Conservation (phyloP, 2,329 filamentous ascomycete species). For the Sporothrix humicola region DNA sequence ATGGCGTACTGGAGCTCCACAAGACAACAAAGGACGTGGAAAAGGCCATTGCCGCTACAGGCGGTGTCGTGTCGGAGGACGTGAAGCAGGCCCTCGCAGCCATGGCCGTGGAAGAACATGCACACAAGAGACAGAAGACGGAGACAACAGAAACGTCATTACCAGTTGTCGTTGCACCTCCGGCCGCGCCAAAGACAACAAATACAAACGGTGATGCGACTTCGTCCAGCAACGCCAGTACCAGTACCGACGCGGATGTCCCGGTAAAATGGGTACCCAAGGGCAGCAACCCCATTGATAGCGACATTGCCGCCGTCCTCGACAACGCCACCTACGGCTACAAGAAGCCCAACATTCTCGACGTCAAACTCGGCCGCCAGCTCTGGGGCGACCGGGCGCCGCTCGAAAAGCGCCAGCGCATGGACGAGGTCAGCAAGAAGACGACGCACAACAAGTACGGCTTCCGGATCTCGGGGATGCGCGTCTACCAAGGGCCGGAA, state of each 20-base stretch:
- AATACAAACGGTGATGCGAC: neutral
- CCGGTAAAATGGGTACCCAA: constrained; percentile 53
- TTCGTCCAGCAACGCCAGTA: constrained; percentile 35
- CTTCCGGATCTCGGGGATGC: constrained; percentile 70
- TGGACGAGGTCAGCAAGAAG: constrained; percentile 62
- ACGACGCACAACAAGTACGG: constrained; percentile 66
- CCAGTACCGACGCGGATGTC: constrained; percentile 31
- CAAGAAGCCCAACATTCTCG: constrained; percentile 83
- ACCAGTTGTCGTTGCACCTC: neutral
- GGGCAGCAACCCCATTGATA: constrained; percentile 68
- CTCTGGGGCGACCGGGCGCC: constrained; percentile 81
- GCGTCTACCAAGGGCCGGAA: constrained; percentile 61
- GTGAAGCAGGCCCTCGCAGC: constrained; percentile 44
- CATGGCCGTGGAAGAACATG: constrained; percentile 17
- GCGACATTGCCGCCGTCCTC: constrained; percentile 79
- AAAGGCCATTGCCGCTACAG: constrained; percentile 51
- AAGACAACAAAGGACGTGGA: constrained; percentile 58
- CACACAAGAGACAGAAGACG: constrained; percentile 25
- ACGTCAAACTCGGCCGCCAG: constrained; percentile 86
- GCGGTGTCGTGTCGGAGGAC: constrained; percentile 49
- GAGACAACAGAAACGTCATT: constrained; percentile 26
- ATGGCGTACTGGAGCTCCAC: constrained; percentile 78
- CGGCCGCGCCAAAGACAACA: neutral
- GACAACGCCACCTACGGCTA: constrained; percentile 85
- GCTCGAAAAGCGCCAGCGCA: constrained; percentile 62